phyloP scores from a whole-genome alignment of 2,329 filamentous ascomycete species.

The Teratosphaeria destructans region DNA sequence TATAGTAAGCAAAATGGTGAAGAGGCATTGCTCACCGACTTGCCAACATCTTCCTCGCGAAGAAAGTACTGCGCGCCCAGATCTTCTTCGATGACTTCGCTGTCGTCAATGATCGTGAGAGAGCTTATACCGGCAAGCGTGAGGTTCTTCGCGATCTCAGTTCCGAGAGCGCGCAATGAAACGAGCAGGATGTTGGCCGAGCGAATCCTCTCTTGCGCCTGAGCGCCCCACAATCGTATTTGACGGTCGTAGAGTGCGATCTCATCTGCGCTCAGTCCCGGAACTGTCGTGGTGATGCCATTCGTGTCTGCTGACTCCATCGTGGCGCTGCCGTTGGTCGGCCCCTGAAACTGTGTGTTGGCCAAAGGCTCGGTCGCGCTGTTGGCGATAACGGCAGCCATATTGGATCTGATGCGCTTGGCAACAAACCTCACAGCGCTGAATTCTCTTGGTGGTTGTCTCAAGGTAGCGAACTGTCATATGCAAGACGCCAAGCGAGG shows the following conservation, averaged over 20 bases:
- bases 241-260: conserved; percentile 96
- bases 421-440: not conserved
- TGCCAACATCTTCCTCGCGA: conserved; percentile 59
- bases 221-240: conserved; percentile 92
- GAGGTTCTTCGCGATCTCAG: conserved; percentile 94
- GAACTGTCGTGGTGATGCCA: conserved; percentile 13
- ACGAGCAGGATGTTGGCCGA: conserved; percentile 83
- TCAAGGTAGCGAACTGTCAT: not conserved
- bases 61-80: conserved; percentile 63
- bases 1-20: not conserved
- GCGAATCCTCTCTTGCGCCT: conserved; percentile 82
- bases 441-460: not conserved
- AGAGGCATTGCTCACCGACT: conserved; percentile 45
- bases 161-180: conserved; percentile 75
- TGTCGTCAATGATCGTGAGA: conserved; percentile 74
- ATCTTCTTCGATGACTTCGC: conserved; percentile 61
- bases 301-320: not conserved
- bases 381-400: not conserved
- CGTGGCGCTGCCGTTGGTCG: conserved; percentile 10
- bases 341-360: conserved; percentile 1
- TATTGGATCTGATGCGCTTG: not conserved
- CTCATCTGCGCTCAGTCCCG: conserved; percentile 54
- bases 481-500: not conserved
- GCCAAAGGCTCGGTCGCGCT: not conserved
- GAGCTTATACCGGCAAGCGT: conserved; percentile 87